phyloP scores from a whole-genome alignment of 2,329 filamentous ascomycete genomes.

The Pestalotiopsis sp. region DNA sequence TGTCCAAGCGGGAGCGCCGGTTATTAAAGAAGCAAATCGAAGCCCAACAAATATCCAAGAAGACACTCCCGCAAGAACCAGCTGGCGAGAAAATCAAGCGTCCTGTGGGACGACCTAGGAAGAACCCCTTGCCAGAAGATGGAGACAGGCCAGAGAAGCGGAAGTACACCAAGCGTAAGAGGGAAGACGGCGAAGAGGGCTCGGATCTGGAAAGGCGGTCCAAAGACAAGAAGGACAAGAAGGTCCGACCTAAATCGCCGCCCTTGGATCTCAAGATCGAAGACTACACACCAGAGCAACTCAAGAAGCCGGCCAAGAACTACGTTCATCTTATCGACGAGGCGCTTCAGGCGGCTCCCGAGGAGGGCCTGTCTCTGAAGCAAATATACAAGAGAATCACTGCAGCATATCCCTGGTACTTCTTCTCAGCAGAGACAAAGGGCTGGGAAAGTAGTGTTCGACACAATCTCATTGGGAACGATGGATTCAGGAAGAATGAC shows the following conservation, averaged over 20 bases:
- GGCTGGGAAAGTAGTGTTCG: constrained; percentile 69
- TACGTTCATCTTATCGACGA: constrained; percentile 64
- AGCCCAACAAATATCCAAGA: constrained; percentile 51
- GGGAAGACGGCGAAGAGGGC: constrained; percentile 57
- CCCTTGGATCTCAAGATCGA: constrained; percentile 56
- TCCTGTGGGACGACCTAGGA: constrained; percentile 66
- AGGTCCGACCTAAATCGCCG: constrained; percentile 60
- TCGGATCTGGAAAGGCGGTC: constrained; percentile 58
- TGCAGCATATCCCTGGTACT: constrained; percentile 59
- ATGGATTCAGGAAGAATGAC: constrained; percentile 61
- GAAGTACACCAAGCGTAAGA: constrained; percentile 66
- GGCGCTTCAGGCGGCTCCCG: constrained; percentile 54
- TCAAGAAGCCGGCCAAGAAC: constrained; percentile 64
- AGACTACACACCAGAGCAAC: constrained; percentile 59
- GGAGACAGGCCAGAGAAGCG: constrained; percentile 61
- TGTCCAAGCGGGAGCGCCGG: constrained; percentile 76
- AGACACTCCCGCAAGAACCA: constrained; percentile 49
- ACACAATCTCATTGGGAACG: constrained; percentile 64
- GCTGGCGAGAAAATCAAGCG: constrained; percentile 57
- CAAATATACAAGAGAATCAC: constrained; percentile 66
- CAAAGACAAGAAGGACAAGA: constrained; percentile 63
- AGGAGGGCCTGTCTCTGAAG: constrained; percentile 58
- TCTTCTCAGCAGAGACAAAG: constrained; percentile 61
- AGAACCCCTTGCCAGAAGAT: constrained; percentile 63
- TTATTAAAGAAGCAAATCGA: constrained; percentile 59